Base-by-base conservation (phyloP, 2,329 filamentous ascomycete species). In the Cladosporium colombiae region DNA sequence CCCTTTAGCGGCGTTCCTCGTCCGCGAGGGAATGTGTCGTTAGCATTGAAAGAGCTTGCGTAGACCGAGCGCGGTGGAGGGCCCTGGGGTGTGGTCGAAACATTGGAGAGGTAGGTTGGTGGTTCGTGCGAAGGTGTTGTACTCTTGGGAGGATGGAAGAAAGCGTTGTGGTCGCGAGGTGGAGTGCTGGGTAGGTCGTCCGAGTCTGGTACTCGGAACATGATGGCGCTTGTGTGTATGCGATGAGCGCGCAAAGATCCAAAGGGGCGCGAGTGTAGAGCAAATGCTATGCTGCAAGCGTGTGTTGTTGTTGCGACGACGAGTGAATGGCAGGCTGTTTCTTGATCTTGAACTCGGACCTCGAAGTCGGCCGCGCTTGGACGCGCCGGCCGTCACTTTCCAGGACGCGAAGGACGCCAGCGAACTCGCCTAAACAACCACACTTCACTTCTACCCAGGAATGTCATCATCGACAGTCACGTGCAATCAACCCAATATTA, bases 111-210 rank as follows among this genome's bases (percentile, higher is more conserved):
- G 49, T 73, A 71, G 7, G 73, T 72, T 6, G 77, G 76, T 23
- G 76, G 76, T 49, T 74, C 71, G 5, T 73, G 75, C 37, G 74
- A 72, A 21, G 77, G 77, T 25, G 77, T 79, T 16, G 77, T 79
- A 10, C 77, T 78, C 14, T 74, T 74, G n/a, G 67, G 66, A 46
- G 65, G 65, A 23, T 68, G 69, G 46, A 66, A 67, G 60, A 73
- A 66, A 27, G 70, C 70, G 31, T 67, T 69, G 33, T 67, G 66
- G 27, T 72, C 72, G 56, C 63, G 63, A 40, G 63, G 63, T n/a
- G 74, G 74, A 8, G 74, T 76, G 66, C 66, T 71, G 31, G 70
- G 70, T 3, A 70, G 56, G 23, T 66, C 64, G 49, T 58, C 35
- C 18, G 64, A 50, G 37, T 64, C 63, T 37, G 72, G 71, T 44